A percentile compares a stretch with the other conserved stretches of the same genome.
Conservation (phyloP, 768 basidiomycete species). For the Boletus rubescentipes region DNA sequence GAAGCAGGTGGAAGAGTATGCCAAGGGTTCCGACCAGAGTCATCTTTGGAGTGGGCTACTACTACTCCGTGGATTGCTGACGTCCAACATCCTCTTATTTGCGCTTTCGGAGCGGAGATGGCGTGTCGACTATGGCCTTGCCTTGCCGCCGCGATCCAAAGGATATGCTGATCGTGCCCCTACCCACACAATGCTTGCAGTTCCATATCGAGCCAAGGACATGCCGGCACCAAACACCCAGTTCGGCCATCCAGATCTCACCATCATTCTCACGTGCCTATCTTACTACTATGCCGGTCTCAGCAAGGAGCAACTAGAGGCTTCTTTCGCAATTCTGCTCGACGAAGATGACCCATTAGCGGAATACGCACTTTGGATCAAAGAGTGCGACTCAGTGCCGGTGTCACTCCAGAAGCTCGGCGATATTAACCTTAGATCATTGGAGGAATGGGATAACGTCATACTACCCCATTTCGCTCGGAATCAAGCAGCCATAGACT, state of each 20-base stretch:
- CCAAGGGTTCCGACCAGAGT: not conserved
- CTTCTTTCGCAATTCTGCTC: not conserved
- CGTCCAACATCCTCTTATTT: not conserved
- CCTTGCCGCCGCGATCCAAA: too few species aligned
- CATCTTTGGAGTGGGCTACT: not conserved
- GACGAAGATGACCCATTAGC: not conserved
- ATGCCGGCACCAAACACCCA: conserved; percentile 31
- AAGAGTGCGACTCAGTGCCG: not conserved
- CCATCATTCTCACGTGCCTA: conserved; percentile 31
- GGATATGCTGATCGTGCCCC: too few species aligned
- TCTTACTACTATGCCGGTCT: conserved; percentile 29
- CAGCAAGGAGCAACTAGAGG: not conserved
- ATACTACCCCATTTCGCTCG: not conserved
- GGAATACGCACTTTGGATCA: conserved; percentile 2
- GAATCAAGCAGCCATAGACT: conserved; percentile 5
- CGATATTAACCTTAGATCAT: conserved; percentile 2
- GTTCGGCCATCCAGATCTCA: conserved; percentile 37
- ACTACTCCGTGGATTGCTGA: not conserved
- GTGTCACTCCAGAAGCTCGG: not conserved
- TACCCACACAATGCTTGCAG: not conserved
- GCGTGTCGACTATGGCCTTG: too few species aligned
- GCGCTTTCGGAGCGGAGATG: not conserved
- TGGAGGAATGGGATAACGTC: conserved; percentile 7
- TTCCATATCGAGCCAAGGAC: conserved; percentile 25
- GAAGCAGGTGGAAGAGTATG: not conserved